Base-by-base conservation (phyloP, 1,284 basidiomycete genomes). In the Irpex lacteus region DNA sequence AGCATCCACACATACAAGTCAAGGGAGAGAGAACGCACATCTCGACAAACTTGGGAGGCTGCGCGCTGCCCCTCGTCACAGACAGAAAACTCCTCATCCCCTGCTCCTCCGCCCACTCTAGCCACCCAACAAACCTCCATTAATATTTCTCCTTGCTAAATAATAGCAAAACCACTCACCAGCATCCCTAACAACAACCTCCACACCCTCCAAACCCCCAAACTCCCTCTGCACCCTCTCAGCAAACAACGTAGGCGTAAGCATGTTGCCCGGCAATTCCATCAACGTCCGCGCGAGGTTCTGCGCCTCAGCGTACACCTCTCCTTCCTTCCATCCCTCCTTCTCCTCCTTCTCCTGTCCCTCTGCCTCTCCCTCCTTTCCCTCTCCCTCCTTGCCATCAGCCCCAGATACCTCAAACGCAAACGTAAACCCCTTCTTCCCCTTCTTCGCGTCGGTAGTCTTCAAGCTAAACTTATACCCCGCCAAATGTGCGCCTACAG, bases 1-100 rank as follows among this genome's bases (percentile, higher is more conserved):
- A 26, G 26, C 26, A 26, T 26, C 4, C 4, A 26, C 50, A 18
- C n/a, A 26, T n/a, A 44, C 52, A 19, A 2, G 18, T n/a, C 34
- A n/a, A 49, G 13, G 6, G 8, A 58, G 5, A 0, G 11, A 50
- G 47, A 1, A 77, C 81, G 65, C 79, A 91, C 90, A 97, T 89
- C 78, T 96, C 94, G 62, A 97, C 81, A 76, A 96, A 88, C 74
- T 94, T 95, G 60, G 92, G 88, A 4, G 95, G 94, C 74, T 96
- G 91, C 13, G 86, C 80, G 5, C 91, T 90, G 36, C 95, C 95
- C 64, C 89, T 87, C 6, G 92, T 89, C 4, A 97, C 95, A 0
- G 93, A 95, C 32, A 97, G 85, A 85, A 96, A 96, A 1, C 90
- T 88, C 69, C 88, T 84, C 94, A 96, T 96, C 64, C 88, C 88